Conservation (phyloP, 2,329 filamentous ascomycete genomes). For the Xylaria sp. region DNA sequence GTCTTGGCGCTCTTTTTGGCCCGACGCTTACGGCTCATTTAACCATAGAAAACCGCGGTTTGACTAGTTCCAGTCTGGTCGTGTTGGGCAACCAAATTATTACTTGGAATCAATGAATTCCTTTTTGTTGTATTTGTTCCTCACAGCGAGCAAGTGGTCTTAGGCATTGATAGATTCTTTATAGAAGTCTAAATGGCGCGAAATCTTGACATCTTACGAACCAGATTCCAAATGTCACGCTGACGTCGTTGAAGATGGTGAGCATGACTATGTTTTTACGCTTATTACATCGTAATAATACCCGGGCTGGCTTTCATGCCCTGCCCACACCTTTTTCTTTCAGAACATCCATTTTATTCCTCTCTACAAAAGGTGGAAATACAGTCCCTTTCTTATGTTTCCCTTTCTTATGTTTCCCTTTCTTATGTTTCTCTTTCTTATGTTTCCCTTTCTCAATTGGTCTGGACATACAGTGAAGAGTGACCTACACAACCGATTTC, state of each 20-base stretch:
- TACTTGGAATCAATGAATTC: background rate
- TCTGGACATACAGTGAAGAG: background rate
- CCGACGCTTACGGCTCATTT: conserved; percentile 60
- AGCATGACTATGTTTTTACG: too few relatives aligned
- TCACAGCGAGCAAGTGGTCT: conserved; percentile 20
- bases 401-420: background rate
- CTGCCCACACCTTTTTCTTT: background rate
- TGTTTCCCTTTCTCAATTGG: background rate
- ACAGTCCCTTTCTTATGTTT: background rate
- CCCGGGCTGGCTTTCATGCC: background rate
- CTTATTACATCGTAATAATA: background rate
- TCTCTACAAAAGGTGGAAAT: background rate
- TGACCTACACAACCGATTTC: background rate
- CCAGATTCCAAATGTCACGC: too few relatives aligned
- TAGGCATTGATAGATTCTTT: conserved; percentile 11
- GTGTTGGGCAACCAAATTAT: background rate
- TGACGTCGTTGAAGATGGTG: too few relatives aligned
- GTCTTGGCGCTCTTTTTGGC: conserved; percentile 59
- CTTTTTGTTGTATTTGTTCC: conserved; percentile 17
- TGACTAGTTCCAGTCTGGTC: background rate
- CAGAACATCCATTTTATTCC: background rate
- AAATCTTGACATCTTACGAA: background rate
- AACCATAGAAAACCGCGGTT: conserved; percentile 4
- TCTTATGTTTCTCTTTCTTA: background rate
- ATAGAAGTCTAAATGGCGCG: conserved; percentile 8